Evolutionary conservation across 495 filamentous ascomycete genomes (phyloP).

Genomic region (Penicillium verhagenii): DNA sequence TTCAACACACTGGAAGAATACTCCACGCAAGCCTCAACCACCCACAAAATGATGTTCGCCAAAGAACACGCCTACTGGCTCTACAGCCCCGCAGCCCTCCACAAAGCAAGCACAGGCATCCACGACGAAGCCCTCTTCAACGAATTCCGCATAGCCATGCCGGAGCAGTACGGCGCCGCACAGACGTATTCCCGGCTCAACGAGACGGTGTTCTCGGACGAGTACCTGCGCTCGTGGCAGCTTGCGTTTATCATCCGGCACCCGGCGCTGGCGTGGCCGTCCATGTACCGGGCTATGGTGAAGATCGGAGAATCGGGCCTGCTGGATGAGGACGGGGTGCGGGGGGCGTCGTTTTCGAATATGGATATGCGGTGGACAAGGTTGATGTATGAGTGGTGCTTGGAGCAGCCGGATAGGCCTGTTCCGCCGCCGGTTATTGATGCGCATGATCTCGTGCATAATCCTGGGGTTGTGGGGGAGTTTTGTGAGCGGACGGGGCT

Average conservation of each 20-base stretch:
- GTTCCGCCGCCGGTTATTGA: slow-evolving; percentile 40
- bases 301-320: slow-evolving; percentile 17
- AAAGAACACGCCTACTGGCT: slow-evolving; percentile 41
- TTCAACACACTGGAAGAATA: slow-evolving; percentile 28
- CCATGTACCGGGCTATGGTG: slow-evolving; percentile 30
- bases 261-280: slow-evolving; percentile 40
- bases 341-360: slow-evolving; percentile 15
- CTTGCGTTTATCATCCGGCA: slow-evolving; percentile 46
- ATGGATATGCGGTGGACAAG: slow-evolving; percentile 35
- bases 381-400: slow-evolving; percentile 34
- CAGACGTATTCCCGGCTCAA: slow-evolving; percentile 30
- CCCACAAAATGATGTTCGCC: slow-evolving; percentile 33
- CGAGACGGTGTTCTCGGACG: slow-evolving; percentile 37
- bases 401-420: slow-evolving; percentile 16
- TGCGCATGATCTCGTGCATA: slow-evolving; percentile 43
- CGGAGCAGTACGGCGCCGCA: slow-evolving; percentile 12
- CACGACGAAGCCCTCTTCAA: background rate
- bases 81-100: slow-evolving; percentile 6
- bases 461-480: slow-evolving; percentile 27
- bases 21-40: slow-evolving; percentile 18
- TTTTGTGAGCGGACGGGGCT: slow-evolving; percentile 36
- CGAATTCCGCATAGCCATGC: slow-evolving; percentile 8
- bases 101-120: background rate
- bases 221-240: slow-evolving; percentile 33
- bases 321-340: slow-evolving; percentile 9